phyloP scores from a whole-genome alignment of 176 grass and related monocot species.

The Lolium rigidum region DNA sequence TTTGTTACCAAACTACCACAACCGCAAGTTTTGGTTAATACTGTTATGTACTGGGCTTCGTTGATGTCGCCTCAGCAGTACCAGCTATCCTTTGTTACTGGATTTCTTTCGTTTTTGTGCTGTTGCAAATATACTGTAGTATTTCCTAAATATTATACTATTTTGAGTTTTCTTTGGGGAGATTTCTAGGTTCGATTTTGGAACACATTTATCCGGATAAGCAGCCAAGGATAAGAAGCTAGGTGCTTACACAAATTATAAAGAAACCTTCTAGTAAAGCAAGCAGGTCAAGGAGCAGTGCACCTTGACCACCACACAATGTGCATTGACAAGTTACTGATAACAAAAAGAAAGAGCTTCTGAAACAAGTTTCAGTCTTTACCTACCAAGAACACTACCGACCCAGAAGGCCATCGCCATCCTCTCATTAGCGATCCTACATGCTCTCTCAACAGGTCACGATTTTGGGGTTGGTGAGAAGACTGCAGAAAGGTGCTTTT shows the following conservation, averaged over 20 bases:
- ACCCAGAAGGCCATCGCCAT: neutral
- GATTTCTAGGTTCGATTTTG: neutral
- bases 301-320: conserved; percentile 14
- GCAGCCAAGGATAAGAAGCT: neutral
- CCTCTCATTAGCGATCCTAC: neutral
- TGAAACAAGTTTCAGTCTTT: conserved; percentile 25
- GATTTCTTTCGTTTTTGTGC: no score
- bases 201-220: neutral
- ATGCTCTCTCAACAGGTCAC: neutral
- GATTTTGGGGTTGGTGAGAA: conserved; percentile 48
- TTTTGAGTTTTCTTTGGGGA: neutral
- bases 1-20: no score
- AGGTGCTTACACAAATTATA: neutral
- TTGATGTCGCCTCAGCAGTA: no score
- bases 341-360: neutral
- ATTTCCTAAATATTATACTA: no score
- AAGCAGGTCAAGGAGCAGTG: neutral
- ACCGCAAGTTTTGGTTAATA: no score
- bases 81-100: no score
- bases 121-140: no score
- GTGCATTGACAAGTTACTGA: conserved; percentile 15
- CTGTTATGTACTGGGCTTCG: no score
- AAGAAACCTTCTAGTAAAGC: neutral
- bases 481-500: conserved; percentile 37
- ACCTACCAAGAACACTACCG: conserved; percentile 55